phyloP scores from a whole-genome alignment of 2,329 filamentous ascomycete species.

The Neonectria hederae region DNA sequence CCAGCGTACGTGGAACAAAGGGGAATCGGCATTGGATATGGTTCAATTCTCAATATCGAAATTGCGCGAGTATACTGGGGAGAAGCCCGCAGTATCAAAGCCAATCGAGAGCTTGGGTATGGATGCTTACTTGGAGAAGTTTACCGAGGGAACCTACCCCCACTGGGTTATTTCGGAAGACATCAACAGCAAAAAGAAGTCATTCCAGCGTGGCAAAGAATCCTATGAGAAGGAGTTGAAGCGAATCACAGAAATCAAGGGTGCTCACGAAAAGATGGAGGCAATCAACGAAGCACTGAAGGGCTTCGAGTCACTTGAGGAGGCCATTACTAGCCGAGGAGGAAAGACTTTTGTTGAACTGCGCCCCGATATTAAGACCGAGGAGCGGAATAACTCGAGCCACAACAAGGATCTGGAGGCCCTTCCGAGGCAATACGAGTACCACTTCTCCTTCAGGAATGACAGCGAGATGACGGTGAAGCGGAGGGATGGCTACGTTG shows the following conservation, averaged over 20 bases:
- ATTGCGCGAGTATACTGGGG: conserved; percentile 56
- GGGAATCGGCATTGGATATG: conserved; percentile 67
- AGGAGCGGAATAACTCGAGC: conserved; percentile 13
- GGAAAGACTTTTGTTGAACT: conserved; percentile 75
- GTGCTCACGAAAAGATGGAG: conserved; percentile 60
- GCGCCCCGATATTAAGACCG: conserved; percentile 60
- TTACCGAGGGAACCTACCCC: conserved; percentile 67
- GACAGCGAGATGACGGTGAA: conserved; percentile 65
- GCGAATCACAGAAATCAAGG: conserved; percentile 27
- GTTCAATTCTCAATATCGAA: conserved; percentile 62
- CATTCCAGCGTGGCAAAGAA: conserved; percentile 46
- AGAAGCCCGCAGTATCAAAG: conserved; percentile 24
- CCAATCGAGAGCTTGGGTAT: conserved; percentile 48
- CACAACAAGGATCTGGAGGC: conserved; percentile 27
- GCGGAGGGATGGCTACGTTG: conserved; percentile 67
- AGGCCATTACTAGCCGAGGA: conserved; percentile 61
- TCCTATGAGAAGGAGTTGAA: conserved; percentile 40
- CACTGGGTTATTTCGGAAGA: conserved; percentile 61
- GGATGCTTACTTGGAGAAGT: conserved; percentile 63
- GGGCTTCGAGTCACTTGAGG: conserved; percentile 38
- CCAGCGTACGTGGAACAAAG: conserved; percentile 48
- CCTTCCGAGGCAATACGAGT: conserved; percentile 53
- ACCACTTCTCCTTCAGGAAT: conserved; percentile 60
- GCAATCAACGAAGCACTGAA: conserved; percentile 53
- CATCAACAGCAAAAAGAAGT: conserved; percentile 46